Evolutionary conservation across 768 basidiomycete species (phyloP).

Genomic region (Boletus edulis): DNA sequence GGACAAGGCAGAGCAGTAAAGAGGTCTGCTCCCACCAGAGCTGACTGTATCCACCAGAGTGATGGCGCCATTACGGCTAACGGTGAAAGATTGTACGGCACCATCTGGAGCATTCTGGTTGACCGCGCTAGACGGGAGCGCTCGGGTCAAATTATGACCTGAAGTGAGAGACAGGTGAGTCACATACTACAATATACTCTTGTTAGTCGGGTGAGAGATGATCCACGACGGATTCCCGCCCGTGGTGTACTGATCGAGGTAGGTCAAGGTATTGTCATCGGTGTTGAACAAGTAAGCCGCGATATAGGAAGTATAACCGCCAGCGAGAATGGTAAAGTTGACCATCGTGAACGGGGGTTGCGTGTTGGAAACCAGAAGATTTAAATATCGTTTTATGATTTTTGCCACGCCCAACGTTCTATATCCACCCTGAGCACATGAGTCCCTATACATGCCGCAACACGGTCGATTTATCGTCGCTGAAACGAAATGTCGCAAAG

Average conservation of each 20-base stretch:
- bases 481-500: no score
- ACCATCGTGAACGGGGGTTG: constrained; percentile 46
- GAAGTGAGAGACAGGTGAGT: neutral
- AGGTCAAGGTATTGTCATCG: constrained; percentile 43
- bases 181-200: constrained; percentile 59
- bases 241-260: constrained; percentile 42
- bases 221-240: constrained; percentile 61
- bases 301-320: constrained; percentile 59
- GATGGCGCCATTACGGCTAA: constrained; percentile 44
- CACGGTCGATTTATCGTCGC: no score
- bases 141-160: neutral
- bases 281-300: constrained; percentile 63
- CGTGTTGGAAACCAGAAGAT: neutral
- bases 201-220: constrained; percentile 51
- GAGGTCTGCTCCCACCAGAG: constrained; percentile 52
- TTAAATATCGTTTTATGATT: no score
- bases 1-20: constrained; percentile 49
- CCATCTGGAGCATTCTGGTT: constrained; percentile 46
- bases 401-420: neutral
- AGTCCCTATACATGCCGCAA: no score
- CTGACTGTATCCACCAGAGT: constrained; percentile 43
- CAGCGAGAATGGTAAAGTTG: constrained; percentile 65
- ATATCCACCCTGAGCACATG: neutral
- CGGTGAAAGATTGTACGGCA: constrained; percentile 56
- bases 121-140: constrained; percentile 42